Evolutionary conservation across 805 yeast species (phyloP).

Genomic region (Hanseniaspora thailandica): DNA sequence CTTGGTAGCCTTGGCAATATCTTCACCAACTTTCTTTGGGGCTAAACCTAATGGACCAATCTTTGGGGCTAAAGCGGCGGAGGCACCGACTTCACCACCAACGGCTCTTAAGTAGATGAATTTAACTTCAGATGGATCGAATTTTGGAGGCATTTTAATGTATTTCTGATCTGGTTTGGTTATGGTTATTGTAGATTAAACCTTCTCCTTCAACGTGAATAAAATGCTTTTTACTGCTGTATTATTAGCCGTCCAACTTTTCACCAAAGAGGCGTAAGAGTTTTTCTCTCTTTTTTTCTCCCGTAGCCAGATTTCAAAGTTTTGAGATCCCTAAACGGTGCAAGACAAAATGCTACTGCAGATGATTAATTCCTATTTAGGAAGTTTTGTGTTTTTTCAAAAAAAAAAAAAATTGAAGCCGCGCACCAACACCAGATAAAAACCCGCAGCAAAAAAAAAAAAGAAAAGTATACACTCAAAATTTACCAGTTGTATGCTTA

Average conservation of each 20-base stretch:
- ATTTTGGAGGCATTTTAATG: constrained; percentile 83
- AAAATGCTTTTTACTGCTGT: too few relatives aligned
- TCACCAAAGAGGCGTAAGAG: neutral
- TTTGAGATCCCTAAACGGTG: neutral
- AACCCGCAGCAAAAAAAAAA: too few relatives aligned
- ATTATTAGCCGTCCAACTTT: neutral
- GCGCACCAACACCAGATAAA: too few relatives aligned
- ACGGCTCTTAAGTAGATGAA: constrained; percentile 98
- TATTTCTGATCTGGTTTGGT: constrained; percentile 18
- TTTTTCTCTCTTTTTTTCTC: neutral
- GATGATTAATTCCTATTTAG: neutral
- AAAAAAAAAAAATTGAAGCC: neutral
- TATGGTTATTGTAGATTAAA: neutral
- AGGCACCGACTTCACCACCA: constrained; percentile 99
- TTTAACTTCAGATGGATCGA: constrained; percentile 97
- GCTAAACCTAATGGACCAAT: constrained; percentile 99
- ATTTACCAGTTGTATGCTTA: too few relatives aligned
- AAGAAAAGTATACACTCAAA: neutral
- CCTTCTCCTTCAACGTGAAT: neutral
- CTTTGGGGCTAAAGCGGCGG: constrained; percentile 99
- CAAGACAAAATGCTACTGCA: neutral
- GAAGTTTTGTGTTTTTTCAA: neutral
- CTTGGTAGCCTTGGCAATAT: constrained; percentile 99
- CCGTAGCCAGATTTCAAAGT: neutral
- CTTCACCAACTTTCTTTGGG: constrained; percentile 99